Conservation (phyloP, 2,329 filamentous ascomycete genomes). For the Calonectria honghensis region DNA sequence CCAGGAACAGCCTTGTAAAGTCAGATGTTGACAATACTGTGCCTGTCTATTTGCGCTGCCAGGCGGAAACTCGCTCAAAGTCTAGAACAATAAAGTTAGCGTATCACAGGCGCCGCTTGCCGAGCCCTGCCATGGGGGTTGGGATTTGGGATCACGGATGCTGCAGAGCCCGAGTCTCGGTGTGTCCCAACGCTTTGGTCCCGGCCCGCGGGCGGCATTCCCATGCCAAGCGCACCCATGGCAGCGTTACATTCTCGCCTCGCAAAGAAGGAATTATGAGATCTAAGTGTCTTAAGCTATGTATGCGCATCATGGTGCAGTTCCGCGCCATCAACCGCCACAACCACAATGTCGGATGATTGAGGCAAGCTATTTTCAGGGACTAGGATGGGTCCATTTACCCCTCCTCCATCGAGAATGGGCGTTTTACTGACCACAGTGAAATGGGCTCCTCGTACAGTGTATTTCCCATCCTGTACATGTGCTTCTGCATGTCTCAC, state of each 20-base stretch:
- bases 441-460: conserved; percentile 21
- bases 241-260: conserved; percentile 35
- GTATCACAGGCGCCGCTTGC: conserved; percentile 37
- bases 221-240: conserved; percentile 19
- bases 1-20: conserved; percentile 51
- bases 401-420: conserved; percentile 28
- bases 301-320: conserved; percentile 42
- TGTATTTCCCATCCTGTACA: conserved; percentile 27
- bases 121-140: conserved; percentile 29
- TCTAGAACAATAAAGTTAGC: conserved; percentile 46
- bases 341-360: conserved; percentile 47
- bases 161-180: conserved; percentile 35
- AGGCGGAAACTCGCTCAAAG: conserved; percentile 44
- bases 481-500: conserved; percentile 45
- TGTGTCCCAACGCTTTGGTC: conserved; percentile 39
- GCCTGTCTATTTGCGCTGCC: conserved; percentile 31
- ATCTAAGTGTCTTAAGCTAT: conserved; percentile 28
- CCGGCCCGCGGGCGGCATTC: conserved; percentile 32
- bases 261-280: conserved; percentile 41
- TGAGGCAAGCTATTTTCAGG: conserved; percentile 41
- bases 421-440: conserved; percentile 4
- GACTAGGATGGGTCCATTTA: conserved; percentile 33
- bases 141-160: conserved; percentile 30
- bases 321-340: conserved; percentile 46
- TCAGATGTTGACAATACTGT: conserved; percentile 26